Evolutionary conservation across 306 rosid genomes (phyloP), one percentile per base, ranked within the genome.

Genomic region (Cucumis sativus): DNA sequence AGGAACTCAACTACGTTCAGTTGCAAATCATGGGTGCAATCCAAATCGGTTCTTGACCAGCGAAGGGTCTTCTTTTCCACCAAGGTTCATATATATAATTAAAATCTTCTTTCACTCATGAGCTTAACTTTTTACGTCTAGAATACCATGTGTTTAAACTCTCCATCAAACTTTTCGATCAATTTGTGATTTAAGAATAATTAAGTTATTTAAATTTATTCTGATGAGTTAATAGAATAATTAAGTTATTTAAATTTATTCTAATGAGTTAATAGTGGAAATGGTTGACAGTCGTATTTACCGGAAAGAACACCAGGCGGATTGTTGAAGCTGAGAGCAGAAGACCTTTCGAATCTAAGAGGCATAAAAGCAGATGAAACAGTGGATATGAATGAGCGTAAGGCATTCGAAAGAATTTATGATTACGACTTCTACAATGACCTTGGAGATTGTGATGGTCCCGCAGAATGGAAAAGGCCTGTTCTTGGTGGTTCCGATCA

Each of bases 401-500:
- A 79, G 79, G 9, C 4, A 0, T 71, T 63, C 18, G 88, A 87
- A n/a, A 84, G 86, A 25, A 68, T 87, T 5, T 87, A 87, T n/a
- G 90, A 87, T 68, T 87, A 87, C 1, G 90, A 87, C 65, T 84
- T 84, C 6, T 87, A 84, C 71, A 87, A 84, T 6, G 90, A 87
- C 62, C 77, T 87, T 47, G 90, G 86, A 20, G 35, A 84, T 18
- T 4, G 6, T 1, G 55, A 51, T 86, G 79, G 17, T 57, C 57
- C 8, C 25, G 16, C 1, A 2, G 81, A 77, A 10, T 84, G 67
- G 33, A 43, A 21, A 28, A 41, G 80, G 20, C 80, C 84, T 6
- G 74, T 81, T 55, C 73, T 81, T 14, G 80, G 84, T 18, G 84
- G 84, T 8, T 2, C 33, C 6, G 30, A 57, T 0, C 63, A 8